Evolutionary conservation across 192 early-diverging fungal species (phyloP).

Genomic region (Mortierella hygrophila): DNA sequence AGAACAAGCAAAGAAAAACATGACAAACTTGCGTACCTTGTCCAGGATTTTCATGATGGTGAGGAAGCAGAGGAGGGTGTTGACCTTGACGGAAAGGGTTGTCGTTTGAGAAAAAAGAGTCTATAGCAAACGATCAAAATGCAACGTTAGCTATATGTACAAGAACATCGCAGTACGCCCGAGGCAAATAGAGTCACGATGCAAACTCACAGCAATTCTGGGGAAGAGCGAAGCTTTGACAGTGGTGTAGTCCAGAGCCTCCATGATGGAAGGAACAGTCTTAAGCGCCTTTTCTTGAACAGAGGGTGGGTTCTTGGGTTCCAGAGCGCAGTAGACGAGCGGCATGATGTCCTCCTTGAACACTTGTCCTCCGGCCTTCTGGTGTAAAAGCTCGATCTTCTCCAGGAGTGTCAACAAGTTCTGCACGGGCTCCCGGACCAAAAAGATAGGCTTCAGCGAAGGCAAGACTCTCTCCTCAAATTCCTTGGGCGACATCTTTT

Average conservation of each 20-base stretch:
- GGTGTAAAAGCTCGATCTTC: conserved; percentile 73
- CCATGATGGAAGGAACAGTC: conserved; percentile 67
- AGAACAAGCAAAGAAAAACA: not conserved
- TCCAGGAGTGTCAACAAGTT: conserved; percentile 76
- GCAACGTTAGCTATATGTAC: no score
- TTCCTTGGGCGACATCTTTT: conserved; percentile 69
- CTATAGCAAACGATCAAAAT: conserved; percentile 31
- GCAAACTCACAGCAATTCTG: conserved; percentile 67
- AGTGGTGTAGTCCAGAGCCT: conserved; percentile 72
- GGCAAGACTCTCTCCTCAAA: conserved; percentile 74
- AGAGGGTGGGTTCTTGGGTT: conserved; percentile 59
- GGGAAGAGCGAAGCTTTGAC: conserved; percentile 77
- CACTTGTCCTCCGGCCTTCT: conserved; percentile 68
- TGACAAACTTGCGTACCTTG: conserved; percentile 57
- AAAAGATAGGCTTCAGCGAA: conserved; percentile 72
- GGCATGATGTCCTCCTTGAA: conserved; percentile 86
- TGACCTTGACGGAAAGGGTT: conserved; percentile 77
- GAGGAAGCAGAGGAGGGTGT: conserved; percentile 78
- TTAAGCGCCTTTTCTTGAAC: conserved; percentile 79
- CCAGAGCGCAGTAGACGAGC: conserved; percentile 75
- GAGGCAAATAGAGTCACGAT: not conserved
- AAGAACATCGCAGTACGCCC: not conserved
- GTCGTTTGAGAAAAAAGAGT: conserved; percentile 77
- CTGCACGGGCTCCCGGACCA: conserved; percentile 74
- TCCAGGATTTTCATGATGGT: conserved; percentile 76